Conservation (phyloP, 352 stramenopile genomes). For the Pythium vanterpoolii region DNA sequence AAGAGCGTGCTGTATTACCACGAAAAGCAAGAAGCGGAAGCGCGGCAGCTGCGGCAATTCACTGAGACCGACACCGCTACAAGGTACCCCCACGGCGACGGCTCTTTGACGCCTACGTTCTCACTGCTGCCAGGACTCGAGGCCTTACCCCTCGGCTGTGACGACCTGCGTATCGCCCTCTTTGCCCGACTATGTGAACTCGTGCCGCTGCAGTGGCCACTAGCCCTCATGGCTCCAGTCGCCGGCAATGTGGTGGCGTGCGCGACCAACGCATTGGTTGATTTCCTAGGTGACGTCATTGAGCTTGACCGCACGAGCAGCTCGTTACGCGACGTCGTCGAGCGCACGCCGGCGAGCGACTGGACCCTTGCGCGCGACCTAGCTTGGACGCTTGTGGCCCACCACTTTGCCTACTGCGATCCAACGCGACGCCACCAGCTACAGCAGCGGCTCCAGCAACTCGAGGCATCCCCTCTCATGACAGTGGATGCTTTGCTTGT, state of each 20-base stretch:
- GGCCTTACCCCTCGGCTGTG: constrained; percentile 12
- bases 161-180: constrained; percentile 46
- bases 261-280: constrained; percentile 42
- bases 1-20: constrained; percentile 60
- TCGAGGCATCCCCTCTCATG: neutral
- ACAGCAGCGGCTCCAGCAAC: neutral
- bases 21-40: constrained; percentile 34
- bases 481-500: constrained; percentile 43
- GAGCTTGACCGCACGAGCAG: constrained; percentile 42
- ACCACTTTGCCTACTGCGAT: constrained; percentile 40
- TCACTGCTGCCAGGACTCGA: constrained; percentile 7
- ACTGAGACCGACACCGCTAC: constrained; percentile 17
- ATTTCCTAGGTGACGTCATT: constrained; percentile 60
- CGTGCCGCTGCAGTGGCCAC: constrained; percentile 34
- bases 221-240: constrained; percentile 1
- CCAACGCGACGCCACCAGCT: constrained; percentile 8
- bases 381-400: constrained; percentile 30
- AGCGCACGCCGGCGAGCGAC: constrained; percentile 3
- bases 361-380: constrained; percentile 37
- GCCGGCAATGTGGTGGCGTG: constrained; percentile 41
- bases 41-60: constrained; percentile 6
- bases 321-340: constrained; percentile 34
- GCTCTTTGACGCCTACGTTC: neutral
- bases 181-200: constrained; percentile 61
- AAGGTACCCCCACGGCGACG: neutral